Evolutionary conservation across 2,329 filamentous ascomycete genomes (phyloP), one percentile per base, ranked within the genome.

Genomic region (Beauveria rudraprayagi): DNA sequence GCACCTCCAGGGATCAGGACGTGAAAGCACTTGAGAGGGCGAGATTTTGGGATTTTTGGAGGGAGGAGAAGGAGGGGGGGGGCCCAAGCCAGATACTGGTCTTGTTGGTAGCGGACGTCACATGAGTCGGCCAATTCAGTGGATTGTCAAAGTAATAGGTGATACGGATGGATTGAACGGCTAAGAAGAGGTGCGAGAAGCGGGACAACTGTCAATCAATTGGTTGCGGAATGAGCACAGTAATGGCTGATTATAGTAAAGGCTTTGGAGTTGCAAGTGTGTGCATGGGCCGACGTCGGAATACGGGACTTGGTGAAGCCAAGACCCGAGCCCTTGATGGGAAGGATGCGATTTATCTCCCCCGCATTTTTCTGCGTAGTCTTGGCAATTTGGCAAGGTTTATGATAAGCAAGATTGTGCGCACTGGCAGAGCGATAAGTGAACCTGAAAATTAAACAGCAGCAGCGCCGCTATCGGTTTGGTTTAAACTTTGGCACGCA

Each of bases 261-360:
- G 53, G 53, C 52, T 56, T 10, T 56, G 24, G 51, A n/a, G 19
- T 53, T 24, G 30, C 34, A 37, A 22, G 16, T 9, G 11, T 14
- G 53, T 14, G 24, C 53, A 41, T 28, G 53, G 40, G 44, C 55
- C 55, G 44, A 57, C 55, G 26, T 57, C 55, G 55, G 55, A 34
- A 57, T 50, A 17, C 43, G 44, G 55, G 50, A 56, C 40, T 3
- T 48, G 14, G 43, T 46, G 43, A 57, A 34, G 41, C 53, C n/a
- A 56, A 40, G 26, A 41, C 17, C n/a, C 3, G 19, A 46, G 40
- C 26, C 5, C 22, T 41, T 46, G 54, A 56, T 56, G 55, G 43
- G 24, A 16, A 46, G 44, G 44, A 41, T 40, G 43, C 55, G 44
- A 57, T 57, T 37, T 48, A 50, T 41, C 44, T 50, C 41, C 44